Base-by-base conservation (phyloP, 1,139 yeast genomes). In the Protomyces gravidus region DNA sequence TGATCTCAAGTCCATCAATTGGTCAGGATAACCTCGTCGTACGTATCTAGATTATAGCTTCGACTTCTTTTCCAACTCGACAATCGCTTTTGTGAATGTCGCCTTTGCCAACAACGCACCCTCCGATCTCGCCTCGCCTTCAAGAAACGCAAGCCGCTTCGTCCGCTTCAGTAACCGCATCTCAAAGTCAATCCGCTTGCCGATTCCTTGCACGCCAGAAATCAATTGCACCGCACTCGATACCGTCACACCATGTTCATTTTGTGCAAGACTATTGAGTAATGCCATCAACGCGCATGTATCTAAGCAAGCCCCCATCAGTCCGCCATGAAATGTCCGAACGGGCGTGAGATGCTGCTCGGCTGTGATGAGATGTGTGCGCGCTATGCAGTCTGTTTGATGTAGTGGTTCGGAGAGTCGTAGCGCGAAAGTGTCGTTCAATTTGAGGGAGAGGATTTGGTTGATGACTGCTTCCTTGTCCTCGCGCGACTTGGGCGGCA, bases 1-100 rank as follows among this genome's bases (percentile, higher is more conserved):
- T 70, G 99, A 92, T 71, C 79, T 94, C 72, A 81, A 86, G 69
- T 80, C 95, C 49, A 92, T 92, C 69, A 95, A 92, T 76, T 92
- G 99, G 99, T 53, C 58, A 15, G 58, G 58, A 33, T 53, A 53
- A 33, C 5, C n/a, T n/a, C 13, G 13, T 13, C 36, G 1, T 5
- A 11, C 7, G 5, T 30, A 7, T 15, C 36, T 30, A 30, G 11
- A 30, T 30, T n/a, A n/a, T n/a, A n/a, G n/a, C n/a, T n/a, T n/a
- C n/a, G n/a, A n/a, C n/a, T n/a, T n/a, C n/a, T n/a, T n/a, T n/a
- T n/a, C n/a, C n/a, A 30, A 15, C n/a, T 30, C 15, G n/a, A 30
- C 36, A 17, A 36, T n/a, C 11, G 21, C 21, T 17, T 36, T 36
- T 2, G 21, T 17, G 11, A 36, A 36, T 11, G 42, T 36, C 5